A percentile compares a stretch with the other conserved stretches of the same genome.
These are phyloP conservation scores for Panicum miliaceum DNA, from an alignment of 176 grass and related monocot species.

Conservation along the genomic window DNA sequence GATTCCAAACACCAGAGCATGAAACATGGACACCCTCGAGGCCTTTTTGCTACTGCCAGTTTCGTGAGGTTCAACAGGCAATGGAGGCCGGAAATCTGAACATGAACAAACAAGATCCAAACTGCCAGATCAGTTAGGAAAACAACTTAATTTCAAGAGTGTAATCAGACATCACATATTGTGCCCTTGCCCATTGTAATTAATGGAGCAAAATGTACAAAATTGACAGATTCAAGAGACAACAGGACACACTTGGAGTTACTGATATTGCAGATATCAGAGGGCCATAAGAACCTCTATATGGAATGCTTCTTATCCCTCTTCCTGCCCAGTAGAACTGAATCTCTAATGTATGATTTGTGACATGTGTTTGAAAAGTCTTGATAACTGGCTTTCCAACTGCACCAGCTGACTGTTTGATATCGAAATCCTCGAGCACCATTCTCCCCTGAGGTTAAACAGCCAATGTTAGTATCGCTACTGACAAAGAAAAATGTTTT, in stretches of 20 bases:
- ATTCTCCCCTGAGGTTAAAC: conserved; percentile 64
- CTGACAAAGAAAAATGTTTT: not conserved
- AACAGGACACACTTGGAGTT: conserved; percentile 69
- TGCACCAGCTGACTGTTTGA: conserved; percentile 60
- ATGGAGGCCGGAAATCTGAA: conserved; percentile 60
- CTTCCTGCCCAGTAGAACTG: conserved; percentile 86
- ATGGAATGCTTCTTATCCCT: conserved; percentile 85
- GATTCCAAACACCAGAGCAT: conserved; percentile 52
- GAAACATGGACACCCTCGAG: conserved; percentile 21
- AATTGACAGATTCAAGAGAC: conserved; percentile 22
- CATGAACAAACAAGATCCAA: conserved; percentile 35
- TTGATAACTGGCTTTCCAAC: conserved; percentile 65
- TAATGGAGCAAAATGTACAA: not conserved
- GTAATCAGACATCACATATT: not conserved
- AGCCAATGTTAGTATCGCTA: conserved; percentile 9
- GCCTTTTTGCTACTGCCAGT: conserved; percentile 15
- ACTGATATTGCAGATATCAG: conserved; percentile 97
- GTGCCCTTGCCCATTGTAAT: conserved; percentile 23
- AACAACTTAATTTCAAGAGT: not conserved
- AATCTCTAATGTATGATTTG: conserved; percentile 73
- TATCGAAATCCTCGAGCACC: conserved; percentile 90
- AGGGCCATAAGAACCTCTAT: conserved; percentile 86
- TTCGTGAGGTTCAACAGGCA: conserved; percentile 45
- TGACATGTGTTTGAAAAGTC: conserved; percentile 63
- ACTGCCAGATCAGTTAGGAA: conserved; percentile 31